Conservation (phyloP, 495 filamentous ascomycete species). For the Penicillium roqueforti region DNA sequence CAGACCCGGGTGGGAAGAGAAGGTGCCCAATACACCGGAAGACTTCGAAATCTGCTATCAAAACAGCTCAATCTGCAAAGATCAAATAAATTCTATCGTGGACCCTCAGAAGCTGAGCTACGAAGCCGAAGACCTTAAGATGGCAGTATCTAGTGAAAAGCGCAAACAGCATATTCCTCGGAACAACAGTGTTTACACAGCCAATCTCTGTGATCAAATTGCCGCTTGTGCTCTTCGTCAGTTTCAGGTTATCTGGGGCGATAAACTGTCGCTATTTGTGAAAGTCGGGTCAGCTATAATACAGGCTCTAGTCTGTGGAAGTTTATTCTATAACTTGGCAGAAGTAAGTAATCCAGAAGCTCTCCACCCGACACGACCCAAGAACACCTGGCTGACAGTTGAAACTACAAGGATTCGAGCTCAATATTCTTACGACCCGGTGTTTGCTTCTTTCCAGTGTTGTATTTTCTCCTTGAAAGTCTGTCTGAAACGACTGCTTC, state of each 20-base stretch:
- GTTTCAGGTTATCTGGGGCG: slow-evolving; percentile 38
- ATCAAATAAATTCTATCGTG: slow-evolving; percentile 62
- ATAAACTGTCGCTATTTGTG: slow-evolving; percentile 35
- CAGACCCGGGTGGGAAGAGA: slow-evolving; percentile 59
- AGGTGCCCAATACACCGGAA: slow-evolving; percentile 65
- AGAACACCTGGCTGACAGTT: background rate
- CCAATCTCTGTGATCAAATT: slow-evolving; percentile 55
- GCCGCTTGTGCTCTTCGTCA: slow-evolving; percentile 48
- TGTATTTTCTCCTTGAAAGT: slow-evolving; percentile 39
- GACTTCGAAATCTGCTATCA: slow-evolving; percentile 72
- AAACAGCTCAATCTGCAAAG: slow-evolving; percentile 58
- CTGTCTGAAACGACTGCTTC: slow-evolving; percentile 38
- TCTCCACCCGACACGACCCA: background rate
- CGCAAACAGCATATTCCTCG: slow-evolving; percentile 49
- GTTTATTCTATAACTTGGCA: slow-evolving; percentile 39
- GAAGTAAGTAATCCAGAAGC: slow-evolving; percentile 28
- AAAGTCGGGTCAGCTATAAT: slow-evolving; percentile 29
- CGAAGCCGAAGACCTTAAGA: slow-evolving; percentile 39
- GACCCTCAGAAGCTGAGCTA: slow-evolving; percentile 39
- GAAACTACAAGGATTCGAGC: background rate
- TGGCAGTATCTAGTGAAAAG: slow-evolving; percentile 47
- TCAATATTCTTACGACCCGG: slow-evolving; percentile 41
- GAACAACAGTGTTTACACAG: slow-evolving; percentile 46
- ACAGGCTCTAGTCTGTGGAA: slow-evolving; percentile 39
- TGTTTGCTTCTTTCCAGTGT: slow-evolving; percentile 36